Conservation (phyloP, 179 eudicot species). For the Sideroxylon spinosum region DNA sequence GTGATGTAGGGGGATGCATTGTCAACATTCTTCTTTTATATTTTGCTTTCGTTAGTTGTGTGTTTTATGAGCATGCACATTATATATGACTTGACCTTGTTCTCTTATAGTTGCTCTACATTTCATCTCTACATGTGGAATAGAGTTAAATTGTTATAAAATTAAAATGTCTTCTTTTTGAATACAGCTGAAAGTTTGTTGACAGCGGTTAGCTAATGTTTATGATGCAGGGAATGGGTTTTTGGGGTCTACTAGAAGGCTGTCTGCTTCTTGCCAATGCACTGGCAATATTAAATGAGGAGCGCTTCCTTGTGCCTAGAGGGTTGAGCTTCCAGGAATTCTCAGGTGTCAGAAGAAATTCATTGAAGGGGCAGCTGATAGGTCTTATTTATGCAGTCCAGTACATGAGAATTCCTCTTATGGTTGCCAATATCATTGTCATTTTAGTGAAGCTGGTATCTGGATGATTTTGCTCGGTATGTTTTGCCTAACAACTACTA, state of each 20-base stretch:
- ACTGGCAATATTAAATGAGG: constrained; percentile 81
- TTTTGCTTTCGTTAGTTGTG: not conserved
- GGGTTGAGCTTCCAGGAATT: constrained; percentile 78
- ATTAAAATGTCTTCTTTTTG: no score
- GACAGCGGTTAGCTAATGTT: not conserved
- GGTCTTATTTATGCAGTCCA: constrained; percentile 81
- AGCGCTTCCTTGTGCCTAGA: constrained; percentile 75
- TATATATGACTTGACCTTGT: not conserved
- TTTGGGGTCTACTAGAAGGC: constrained; percentile 78
- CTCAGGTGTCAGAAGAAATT: constrained; percentile 49
- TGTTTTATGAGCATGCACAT: not conserved
- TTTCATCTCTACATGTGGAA: not conserved
- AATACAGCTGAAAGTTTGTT: not conserved
- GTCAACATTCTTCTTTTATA: not conserved
- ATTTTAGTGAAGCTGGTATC: constrained; percentile 69
- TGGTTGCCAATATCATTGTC: constrained; percentile 54
- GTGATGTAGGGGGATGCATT: not conserved
- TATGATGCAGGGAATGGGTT: constrained; percentile 53
- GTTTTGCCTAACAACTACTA: not conserved
- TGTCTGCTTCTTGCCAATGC: constrained; percentile 82
- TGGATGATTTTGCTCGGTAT: constrained; percentile 43
- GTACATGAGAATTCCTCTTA: constrained; percentile 70
- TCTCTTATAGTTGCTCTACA: not conserved
- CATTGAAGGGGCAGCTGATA: constrained; percentile 64
- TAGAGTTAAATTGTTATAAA: not conserved